Base-by-base conservation (phyloP, 495 filamentous ascomycete genomes). In the Trichoderma orchidacearum region DNA sequence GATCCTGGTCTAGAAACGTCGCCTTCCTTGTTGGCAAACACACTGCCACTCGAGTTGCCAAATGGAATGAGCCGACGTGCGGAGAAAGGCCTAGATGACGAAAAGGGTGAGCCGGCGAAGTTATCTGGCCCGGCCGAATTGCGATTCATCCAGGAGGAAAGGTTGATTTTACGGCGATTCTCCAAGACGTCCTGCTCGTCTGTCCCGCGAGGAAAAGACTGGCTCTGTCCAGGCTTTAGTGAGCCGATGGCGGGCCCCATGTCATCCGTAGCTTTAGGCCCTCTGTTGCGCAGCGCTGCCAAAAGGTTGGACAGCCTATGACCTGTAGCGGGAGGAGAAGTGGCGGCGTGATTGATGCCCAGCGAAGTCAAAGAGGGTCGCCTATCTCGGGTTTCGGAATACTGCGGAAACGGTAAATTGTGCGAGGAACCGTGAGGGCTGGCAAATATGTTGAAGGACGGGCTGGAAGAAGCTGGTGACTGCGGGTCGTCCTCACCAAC, bases 1-100 rank as follows among this genome's bases (percentile, higher is more conserved):
- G 89, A 92, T 2, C 84, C 79, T 25, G 89, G 88, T 27, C 89
- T 75, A 2, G 87, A 85, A 32, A 86, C 89, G 53, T 85, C 74
- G 13, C 84, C 78, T 51, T 84, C 81, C 17, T 84, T 74, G 23
- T 81, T 75, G 28, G 82, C 77, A 74, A 81, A 88, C 52, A 82
- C 79, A n/a, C 80, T 81, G 59, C 85, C 77, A 55, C 80, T 81
- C n/a, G 84, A 73, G 62, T 80, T 78, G 45, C 81, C 78, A 30
- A 83, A 82, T n/a, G 84, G 80, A 61, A 87, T 86, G 29, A 87
- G 64, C 30, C 70, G 77, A 13, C 68, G 65, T 4, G 65, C 66
- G 53, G 66, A 64, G 30, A 77, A 66, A 31, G 66, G 66, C 55
- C 69, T 67, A 23, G 69, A 60, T 31, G 30, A 15, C 56, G 61